These are phyloP conservation scores for Fragaria iinumae DNA, from an alignment of 306 rosid species.

Conservation along the genomic window DNA sequence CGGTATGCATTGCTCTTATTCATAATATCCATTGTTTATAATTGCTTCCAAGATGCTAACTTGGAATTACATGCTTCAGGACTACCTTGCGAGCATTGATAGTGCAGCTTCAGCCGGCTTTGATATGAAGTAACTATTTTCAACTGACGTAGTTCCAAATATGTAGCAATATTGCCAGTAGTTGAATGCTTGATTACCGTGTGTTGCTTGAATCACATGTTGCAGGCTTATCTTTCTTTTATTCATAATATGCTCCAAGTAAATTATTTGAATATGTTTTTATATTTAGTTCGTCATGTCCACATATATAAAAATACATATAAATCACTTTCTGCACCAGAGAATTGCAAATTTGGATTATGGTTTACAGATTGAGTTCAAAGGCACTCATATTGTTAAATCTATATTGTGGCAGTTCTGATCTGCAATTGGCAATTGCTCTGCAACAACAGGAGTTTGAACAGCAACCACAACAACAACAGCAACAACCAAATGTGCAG, in stretches of 20 bases:
- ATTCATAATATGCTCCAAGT: not conserved
- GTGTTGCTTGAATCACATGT: not conserved
- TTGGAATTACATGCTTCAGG: constrained; percentile 53
- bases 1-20: constrained; percentile 52
- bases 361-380: not conserved
- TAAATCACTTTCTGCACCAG: not conserved
- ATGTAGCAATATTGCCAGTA: not conserved
- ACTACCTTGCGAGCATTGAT: constrained; percentile 87
- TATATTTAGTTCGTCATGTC: not conserved
- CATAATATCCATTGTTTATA: constrained; percentile 4
- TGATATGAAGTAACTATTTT: constrained; percentile 66
- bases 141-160: constrained; percentile 14
- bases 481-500: constrained; percentile 59
- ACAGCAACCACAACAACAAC: constrained; percentile 74
- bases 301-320: not conserved
- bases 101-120: constrained; percentile 63
- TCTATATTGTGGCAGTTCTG: constrained; percentile 60
- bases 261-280: not conserved
- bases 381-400: not conserved
- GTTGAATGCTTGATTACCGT: not conserved
- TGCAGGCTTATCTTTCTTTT: not conserved
- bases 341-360: not conserved
- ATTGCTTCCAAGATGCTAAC: constrained; percentile 29
- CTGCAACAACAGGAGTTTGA: constrained; percentile 98
- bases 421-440: constrained; percentile 90